Evolutionary conservation across 441 rosid genomes (phyloP).

Genomic region (Bruguiera hainesii): DNA sequence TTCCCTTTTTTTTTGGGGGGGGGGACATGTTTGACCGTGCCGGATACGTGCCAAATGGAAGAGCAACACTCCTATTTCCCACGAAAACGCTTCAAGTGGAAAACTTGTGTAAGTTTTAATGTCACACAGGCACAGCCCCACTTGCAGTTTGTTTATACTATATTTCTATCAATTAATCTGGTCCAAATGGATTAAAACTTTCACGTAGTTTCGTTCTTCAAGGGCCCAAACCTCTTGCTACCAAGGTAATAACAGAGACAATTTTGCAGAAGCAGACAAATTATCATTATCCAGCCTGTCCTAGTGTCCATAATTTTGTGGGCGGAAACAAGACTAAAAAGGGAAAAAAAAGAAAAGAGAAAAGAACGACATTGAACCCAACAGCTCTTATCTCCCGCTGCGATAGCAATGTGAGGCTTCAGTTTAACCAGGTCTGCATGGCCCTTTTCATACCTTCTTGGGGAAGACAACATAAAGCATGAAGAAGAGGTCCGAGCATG

Average conservation of each 20-base stretch:
- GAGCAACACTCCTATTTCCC: too few species aligned
- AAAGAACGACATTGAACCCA: too few species aligned
- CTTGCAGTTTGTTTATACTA: too few species aligned
- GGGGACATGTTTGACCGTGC: too few species aligned
- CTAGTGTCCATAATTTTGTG: constrained; percentile 3
- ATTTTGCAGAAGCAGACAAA: not conserved
- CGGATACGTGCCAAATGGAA: too few species aligned
- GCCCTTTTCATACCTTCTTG: constrained; percentile 8
- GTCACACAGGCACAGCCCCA: too few species aligned
- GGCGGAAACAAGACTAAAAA: too few species aligned
- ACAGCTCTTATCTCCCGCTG: too few species aligned
- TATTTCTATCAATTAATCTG: not conserved
- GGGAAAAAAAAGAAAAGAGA: too few species aligned
- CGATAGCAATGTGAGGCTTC: constrained; percentile 18
- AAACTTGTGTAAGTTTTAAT: too few species aligned
- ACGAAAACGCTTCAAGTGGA: too few species aligned
- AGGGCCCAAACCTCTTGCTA: not conserved
- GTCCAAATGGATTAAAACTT: not conserved
- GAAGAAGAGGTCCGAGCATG: constrained; percentile 33
- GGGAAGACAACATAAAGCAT: constrained; percentile 24
- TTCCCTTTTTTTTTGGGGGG: too few species aligned
- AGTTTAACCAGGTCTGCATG: constrained; percentile 14
- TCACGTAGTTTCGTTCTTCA: not conserved
- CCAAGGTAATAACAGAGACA: not conserved
- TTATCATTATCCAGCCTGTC: not conserved